These are phyloP conservation scores for Borovskyia barvae DNA, from an alignment of 208 protist species.

Conservation along the genomic window DNA sequence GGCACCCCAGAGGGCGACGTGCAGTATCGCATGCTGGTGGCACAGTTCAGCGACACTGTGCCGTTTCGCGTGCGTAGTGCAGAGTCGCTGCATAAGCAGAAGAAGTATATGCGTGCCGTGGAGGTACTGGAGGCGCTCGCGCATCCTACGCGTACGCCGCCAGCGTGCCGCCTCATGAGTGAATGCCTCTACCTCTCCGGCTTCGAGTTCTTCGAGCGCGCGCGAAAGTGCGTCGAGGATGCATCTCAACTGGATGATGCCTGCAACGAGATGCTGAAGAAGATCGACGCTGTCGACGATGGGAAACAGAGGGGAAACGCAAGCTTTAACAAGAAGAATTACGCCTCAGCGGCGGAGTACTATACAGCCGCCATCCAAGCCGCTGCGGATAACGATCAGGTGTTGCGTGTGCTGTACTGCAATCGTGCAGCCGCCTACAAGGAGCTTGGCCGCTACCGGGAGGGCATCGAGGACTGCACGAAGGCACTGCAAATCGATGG, in stretches of 20 bases:
- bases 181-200: conserved; percentile 77
- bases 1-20: conserved; percentile 80
- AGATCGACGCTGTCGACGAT: conserved; percentile 80
- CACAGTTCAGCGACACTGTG: conserved; percentile 74
- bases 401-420: conserved; percentile 90
- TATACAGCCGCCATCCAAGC: conserved; percentile 77
- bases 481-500: conserved; percentile 77
- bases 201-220: conserved; percentile 85
- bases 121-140: conserved; percentile 67
- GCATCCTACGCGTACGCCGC: conserved; percentile 42
- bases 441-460: conserved; percentile 82
- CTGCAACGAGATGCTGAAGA: conserved; percentile 58
- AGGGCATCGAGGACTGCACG: conserved; percentile 88
- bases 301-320: conserved; percentile 88
- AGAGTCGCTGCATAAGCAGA: conserved; percentile 67
- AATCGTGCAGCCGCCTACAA: conserved; percentile 90
- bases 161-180: conserved; percentile 60
- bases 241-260: conserved; percentile 65
- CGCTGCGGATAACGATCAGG: conserved; percentile 69
- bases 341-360: conserved; percentile 58
- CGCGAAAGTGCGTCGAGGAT: conserved; percentile 45
- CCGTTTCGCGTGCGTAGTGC: conserved; percentile 77
- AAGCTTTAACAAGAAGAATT: conserved; percentile 79
- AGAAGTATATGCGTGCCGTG: conserved; percentile 56
- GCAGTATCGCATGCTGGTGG: conserved; percentile 74